Conservation (phyloP, 768 basidiomycete genomes). For the Trametes cinnabarina region DNA sequence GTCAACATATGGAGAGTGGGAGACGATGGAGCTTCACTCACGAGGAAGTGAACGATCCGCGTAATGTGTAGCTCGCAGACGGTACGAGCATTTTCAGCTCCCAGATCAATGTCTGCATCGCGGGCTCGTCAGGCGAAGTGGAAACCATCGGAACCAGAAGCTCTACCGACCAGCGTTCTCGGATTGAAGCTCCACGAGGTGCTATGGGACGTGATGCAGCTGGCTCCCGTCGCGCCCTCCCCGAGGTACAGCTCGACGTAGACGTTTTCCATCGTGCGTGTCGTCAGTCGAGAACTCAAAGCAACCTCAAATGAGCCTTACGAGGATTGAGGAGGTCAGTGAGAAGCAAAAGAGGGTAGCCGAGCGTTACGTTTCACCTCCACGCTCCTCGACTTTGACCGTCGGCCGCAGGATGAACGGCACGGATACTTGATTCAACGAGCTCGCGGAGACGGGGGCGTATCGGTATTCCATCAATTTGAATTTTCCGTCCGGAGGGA, state of each 20-base stretch:
- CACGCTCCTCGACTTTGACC: constrained; percentile 38
- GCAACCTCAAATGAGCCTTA: constrained; percentile 60
- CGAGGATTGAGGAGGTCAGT: constrained; percentile 3
- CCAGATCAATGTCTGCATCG: constrained; percentile 67
- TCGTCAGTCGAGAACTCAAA: constrained; percentile 60
- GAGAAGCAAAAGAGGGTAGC: neutral
- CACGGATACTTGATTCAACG: constrained; percentile 28
- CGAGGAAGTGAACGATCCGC: constrained; percentile 74
- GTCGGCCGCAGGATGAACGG: constrained; percentile 34
- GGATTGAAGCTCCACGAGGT: constrained; percentile 84
- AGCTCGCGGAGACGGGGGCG: constrained; percentile 27
- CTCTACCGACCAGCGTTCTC: constrained; percentile 8
- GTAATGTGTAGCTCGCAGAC: constrained; percentile 65
- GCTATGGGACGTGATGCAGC: constrained; percentile 64
- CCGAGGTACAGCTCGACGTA: constrained; percentile 75
- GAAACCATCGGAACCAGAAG: neutral
- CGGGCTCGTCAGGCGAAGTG: neutral
- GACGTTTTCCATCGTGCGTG: constrained; percentile 67
- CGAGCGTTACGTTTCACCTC: constrained; percentile 34
- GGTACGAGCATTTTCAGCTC: constrained; percentile 66
- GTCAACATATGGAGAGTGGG: too few species aligned
- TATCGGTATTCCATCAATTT: constrained; percentile 82
- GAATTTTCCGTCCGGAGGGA: constrained; percentile 92
- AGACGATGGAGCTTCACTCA: too few species aligned
- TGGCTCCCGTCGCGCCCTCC: constrained; percentile 66